Conservation (phyloP, 169 alveolate species). For the Eimeria necatrix region DNA sequence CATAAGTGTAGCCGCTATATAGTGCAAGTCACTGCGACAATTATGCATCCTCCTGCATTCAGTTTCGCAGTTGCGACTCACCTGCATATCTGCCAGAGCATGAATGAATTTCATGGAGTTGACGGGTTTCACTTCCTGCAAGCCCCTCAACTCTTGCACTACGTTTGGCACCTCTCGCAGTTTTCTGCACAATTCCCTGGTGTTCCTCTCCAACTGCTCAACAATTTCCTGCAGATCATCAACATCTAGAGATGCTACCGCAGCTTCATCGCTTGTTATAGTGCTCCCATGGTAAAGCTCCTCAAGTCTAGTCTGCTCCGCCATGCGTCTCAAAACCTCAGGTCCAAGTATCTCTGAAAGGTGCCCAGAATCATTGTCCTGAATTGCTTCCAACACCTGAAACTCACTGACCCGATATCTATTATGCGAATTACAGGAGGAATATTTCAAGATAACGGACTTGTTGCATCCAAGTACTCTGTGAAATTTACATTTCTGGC, state of each 20-base stretch:
- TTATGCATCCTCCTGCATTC: no score
- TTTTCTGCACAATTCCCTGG: constrained; percentile 73
- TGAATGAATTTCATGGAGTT: constrained; percentile 69
- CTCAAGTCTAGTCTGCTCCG: constrained; percentile 76
- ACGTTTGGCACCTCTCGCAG: constrained; percentile 75
- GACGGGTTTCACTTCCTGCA: constrained; percentile 73
- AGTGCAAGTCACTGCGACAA: no score
- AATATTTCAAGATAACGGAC: no score
- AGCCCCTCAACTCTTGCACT: constrained; percentile 74
- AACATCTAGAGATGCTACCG: constrained; percentile 42
- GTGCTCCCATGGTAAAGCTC: constrained; percentile 70
- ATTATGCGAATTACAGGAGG: no score
- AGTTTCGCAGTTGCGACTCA: neutral
- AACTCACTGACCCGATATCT: neutral
- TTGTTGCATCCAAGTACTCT: neutral
- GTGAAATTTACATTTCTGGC: neutral
- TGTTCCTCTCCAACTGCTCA: constrained; percentile 74
- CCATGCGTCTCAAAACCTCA: constrained; percentile 57
- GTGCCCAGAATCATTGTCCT: constrained; percentile 72
- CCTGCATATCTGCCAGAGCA: constrained; percentile 81
- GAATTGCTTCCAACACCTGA: constrained; percentile 78
- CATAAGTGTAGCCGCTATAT: neutral
- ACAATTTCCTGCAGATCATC: constrained; percentile 76
- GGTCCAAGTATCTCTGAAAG: constrained; percentile 72
- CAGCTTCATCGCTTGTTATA: constrained; percentile 53